Conservation (phyloP, 2,329 filamentous ascomycete species). For the Penicillium brasilianum region DNA sequence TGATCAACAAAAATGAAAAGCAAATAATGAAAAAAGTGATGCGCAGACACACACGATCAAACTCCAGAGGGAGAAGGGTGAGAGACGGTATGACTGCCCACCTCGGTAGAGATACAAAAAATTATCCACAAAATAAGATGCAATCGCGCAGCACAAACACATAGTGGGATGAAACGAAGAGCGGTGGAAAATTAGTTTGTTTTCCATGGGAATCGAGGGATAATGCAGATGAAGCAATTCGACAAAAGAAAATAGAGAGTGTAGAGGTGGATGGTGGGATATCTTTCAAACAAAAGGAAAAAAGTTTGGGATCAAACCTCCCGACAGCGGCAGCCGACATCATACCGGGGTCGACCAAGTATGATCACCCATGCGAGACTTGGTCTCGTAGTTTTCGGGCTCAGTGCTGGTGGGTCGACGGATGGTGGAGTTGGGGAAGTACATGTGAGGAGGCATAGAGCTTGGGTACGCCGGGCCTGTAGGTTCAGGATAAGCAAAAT, state of each 20-base stretch:
- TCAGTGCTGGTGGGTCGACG: constrained; percentile 78
- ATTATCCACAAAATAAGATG: constrained; percentile 24
- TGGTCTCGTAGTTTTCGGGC: constrained; percentile 68
- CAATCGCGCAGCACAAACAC: constrained; percentile 4
- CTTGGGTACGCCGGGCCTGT: constrained; percentile 57
- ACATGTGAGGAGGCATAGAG: constrained; percentile 65
- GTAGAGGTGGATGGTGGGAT: background rate
- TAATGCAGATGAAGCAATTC: constrained; percentile 28
- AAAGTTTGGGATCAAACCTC: constrained; percentile 6
- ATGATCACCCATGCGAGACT: constrained; percentile 51
- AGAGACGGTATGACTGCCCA: constrained; percentile 1
- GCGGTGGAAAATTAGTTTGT: constrained; percentile 21
- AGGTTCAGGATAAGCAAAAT: constrained; percentile 83
- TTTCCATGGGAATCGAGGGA: constrained; percentile 33
- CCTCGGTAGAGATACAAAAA: constrained; percentile 20
- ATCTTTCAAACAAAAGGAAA: constrained; percentile 24
- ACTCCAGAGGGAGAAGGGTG: constrained; percentile 14
- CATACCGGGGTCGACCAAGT: constrained; percentile 46
- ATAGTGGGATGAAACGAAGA: constrained; percentile 20
- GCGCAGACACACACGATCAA: constrained; percentile 14
- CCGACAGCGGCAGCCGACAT: constrained; percentile 16
- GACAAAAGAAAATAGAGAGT: constrained; percentile 32
- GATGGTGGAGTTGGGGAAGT: constrained; percentile 71
- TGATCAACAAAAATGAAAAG: constrained; percentile 18
- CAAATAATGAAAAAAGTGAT: constrained; percentile 8